phyloP scores from a whole-genome alignment of 345 rosid species.

The Ricinus communis region DNA sequence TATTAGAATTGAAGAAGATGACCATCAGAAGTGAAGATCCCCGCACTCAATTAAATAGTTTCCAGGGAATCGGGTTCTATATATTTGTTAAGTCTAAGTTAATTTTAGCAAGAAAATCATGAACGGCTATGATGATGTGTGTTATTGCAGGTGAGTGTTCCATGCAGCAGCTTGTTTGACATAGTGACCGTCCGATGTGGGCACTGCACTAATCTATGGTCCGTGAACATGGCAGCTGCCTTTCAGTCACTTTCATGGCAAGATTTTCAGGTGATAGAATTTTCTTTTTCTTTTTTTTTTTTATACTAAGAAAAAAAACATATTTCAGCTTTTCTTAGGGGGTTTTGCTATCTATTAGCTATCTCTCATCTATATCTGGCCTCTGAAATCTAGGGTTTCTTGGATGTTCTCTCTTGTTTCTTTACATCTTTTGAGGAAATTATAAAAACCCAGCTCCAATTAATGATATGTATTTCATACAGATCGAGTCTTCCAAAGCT shows the following conservation, averaged over 20 bases:
- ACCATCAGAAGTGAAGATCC: not conserved
- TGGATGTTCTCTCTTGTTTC: not conserved
- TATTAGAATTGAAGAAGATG: no score
- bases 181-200: constrained; percentile 97
- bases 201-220: constrained; percentile 93
- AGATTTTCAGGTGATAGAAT: constrained; percentile 55
- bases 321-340: constrained; percentile 22
- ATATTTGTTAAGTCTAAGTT: no score
- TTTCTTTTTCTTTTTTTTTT: not conserved
- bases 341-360: not conserved
- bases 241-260: constrained; percentile 81
- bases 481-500: constrained; percentile 41
- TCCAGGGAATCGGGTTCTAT: not conserved
- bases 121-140: not conserved
- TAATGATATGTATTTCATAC: constrained; percentile 8
- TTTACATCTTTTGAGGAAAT: constrained; percentile 30
- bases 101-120: not conserved
- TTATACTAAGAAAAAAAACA: not conserved
- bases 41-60: not conserved
- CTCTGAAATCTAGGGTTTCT: constrained; percentile 44
- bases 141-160: constrained; percentile 81
- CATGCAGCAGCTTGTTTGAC: constrained; percentile 82
- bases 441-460: constrained; percentile 13
- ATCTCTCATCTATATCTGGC: constrained; percentile 6
- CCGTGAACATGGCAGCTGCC: constrained; percentile 96